Evolutionary conservation across 2,329 filamentous ascomycete species (phyloP).

Genomic region (Alternaria sp.): DNA sequence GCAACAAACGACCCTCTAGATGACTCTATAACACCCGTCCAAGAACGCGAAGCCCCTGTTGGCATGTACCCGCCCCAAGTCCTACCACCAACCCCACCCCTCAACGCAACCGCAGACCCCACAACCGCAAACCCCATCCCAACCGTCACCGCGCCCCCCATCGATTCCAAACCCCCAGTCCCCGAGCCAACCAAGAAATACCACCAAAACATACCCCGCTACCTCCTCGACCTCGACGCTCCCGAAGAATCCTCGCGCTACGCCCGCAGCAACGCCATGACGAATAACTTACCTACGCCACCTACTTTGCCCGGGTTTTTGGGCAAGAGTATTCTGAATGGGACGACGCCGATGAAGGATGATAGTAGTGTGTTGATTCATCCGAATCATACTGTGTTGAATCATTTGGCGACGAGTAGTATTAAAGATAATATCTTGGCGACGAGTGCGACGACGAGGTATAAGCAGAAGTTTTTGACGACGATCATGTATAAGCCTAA

Average conservation of each 20-base stretch:
- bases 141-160: slow-evolving; percentile 31
- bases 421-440: slow-evolving; percentile 97
- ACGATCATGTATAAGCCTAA: slow-evolving; percentile 98
- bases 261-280: slow-evolving; percentile 71
- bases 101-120: neutral
- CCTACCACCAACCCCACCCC: slow-evolving; percentile 55
- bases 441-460: slow-evolving; percentile 95
- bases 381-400: slow-evolving; percentile 96
- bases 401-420: slow-evolving; percentile 95
- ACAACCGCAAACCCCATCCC: slow-evolving; percentile 50
- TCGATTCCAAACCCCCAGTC: slow-evolving; percentile 39
- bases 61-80: slow-evolving; percentile 47
- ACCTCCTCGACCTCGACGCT: slow-evolving; percentile 86
- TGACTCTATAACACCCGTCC: slow-evolving; percentile 31
- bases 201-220: slow-evolving; percentile 79
- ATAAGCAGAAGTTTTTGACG: slow-evolving; percentile 98
- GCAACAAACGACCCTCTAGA: slow-evolving; percentile 29
- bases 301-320: slow-evolving; percentile 90
- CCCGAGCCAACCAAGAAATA: slow-evolving; percentile 64
- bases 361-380: slow-evolving; percentile 97
- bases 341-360: slow-evolving; percentile 90
- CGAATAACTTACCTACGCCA: slow-evolving; percentile 81
- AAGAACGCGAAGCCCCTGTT: slow-evolving; percentile 36
- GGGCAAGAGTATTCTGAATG: slow-evolving; percentile 93
- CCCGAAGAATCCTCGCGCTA: slow-evolving; percentile 80